Base-by-base conservation (phyloP, 192 early-diverging fungal genomes). In the Gryganskiella cystojenkinii region DNA sequence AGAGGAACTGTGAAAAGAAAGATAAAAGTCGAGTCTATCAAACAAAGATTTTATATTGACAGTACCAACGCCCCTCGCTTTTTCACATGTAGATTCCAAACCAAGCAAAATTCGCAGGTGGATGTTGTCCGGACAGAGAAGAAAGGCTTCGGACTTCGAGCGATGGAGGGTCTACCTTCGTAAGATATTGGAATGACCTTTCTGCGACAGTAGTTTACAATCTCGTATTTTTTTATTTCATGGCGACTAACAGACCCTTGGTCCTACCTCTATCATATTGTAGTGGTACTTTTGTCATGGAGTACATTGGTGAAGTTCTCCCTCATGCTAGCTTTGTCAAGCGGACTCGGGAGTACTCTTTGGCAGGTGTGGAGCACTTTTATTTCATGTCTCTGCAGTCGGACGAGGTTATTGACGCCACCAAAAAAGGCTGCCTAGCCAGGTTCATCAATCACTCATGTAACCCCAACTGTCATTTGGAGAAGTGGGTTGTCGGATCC, bases 361-460 rank as follows among this genome's bases (percentile, higher is more conserved):
- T 89, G 31, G 88, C 89, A 43, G 95, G 95, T 45, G 85, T 91
- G 20, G 87, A 92, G 78, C 97, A 99, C 69, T 98, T 98, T 79
- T 99, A 99, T 67, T 99, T 98, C 82, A 99, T 99, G 97, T 92
- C 91, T 58, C 81, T 99, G 14, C 92, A 94, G 56, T 86, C 90
- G n/a, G 91, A 95, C 70, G 96, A 96, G 87, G 88, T 97, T 49
- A 98, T 99, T 60, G 98, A 99, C 72, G 98, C 98, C 14, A 95
- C 92, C 6, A 89, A 91, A 58, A 94, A 91, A 58, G 98, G 98
- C 17, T 96, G 95, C 61, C 82, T 96, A 31, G 93, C 96, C 25
- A 90, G 98, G 25, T 99, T 99, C 69, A 96, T 99, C 81, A 99
- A 99, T 82, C 98, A 99, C 80, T 95, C 92, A 61, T 99, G 98